These are phyloP conservation scores for Jamesozyma lodderae DNA, from an alignment of 805 yeast genomes.

Conservation along the genomic window DNA sequence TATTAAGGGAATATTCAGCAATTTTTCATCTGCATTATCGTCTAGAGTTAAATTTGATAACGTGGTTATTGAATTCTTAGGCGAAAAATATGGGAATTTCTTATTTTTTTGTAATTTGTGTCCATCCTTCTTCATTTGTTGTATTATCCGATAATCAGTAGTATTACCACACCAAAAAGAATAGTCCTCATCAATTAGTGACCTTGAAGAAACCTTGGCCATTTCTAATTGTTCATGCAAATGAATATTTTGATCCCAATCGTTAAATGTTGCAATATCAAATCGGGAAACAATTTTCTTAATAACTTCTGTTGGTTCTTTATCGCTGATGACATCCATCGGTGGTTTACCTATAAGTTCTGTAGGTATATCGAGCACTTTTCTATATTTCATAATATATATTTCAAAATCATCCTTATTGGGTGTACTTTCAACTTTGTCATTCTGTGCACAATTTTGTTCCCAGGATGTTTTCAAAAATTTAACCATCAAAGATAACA, in stretches of 20 bases:
- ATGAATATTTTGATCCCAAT: constrained; percentile 62
- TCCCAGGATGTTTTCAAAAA: constrained; percentile 11
- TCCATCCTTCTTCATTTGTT: constrained; percentile 9
- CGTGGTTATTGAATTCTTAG: constrained; percentile 42
- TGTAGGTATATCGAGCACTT: constrained; percentile 11
- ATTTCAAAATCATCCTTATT: constrained; percentile 1
- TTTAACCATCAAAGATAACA: constrained; percentile 38
- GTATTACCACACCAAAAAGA: constrained; percentile 78
- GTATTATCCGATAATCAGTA: constrained; percentile 50
- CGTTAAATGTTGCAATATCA: constrained; percentile 38
- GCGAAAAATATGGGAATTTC: constrained; percentile 38
- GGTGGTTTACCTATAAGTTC: constrained; percentile 16
- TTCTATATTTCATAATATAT: constrained; percentile 9
- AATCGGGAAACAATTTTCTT: too few relatives aligned
- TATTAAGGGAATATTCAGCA: constrained; percentile 45
- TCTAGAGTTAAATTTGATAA: constrained; percentile 26
- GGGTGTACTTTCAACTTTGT: background rate
- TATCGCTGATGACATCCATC: too few relatives aligned
- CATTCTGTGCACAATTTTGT: too few relatives aligned
- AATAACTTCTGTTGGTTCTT: too few relatives aligned
- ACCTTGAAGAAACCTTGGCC: constrained; percentile 72
- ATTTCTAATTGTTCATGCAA: constrained; percentile 77
- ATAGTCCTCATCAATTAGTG: constrained; percentile 36
- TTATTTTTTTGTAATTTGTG: background rate
- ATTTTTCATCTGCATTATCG: constrained; percentile 6